phyloP scores from a whole-genome alignment of 257 asterid genomes.

The Solanum phureja region DNA sequence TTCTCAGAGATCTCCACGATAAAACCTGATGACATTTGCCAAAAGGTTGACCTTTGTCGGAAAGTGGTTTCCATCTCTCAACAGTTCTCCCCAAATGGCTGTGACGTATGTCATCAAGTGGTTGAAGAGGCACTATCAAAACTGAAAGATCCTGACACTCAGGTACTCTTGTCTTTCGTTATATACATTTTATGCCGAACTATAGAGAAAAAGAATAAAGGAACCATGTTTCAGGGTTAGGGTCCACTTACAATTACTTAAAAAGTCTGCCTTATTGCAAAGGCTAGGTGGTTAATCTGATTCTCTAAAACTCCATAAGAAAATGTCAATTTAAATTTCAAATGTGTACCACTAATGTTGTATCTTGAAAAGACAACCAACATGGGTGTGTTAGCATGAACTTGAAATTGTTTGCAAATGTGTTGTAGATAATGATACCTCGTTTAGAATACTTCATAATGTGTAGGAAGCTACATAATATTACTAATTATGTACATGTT shows the following conservation, averaged over 20 bases:
- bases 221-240: background rate
- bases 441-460: background rate
- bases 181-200: background rate
- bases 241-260: background rate
- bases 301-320: background rate
- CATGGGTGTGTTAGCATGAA: background rate
- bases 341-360: background rate
- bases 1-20: constrained; percentile 56
- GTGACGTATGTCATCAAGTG: constrained; percentile 63
- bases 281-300: background rate
- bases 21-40: constrained; percentile 52
- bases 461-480: background rate
- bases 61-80: constrained; percentile 24
- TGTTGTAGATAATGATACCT: background rate
- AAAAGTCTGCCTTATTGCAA: background rate
- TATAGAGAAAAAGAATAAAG: background rate
- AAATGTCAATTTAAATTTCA: background rate
- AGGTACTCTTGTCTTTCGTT: constrained; percentile 32
- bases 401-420: background rate
- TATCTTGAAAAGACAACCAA: background rate
- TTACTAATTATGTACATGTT: background rate
- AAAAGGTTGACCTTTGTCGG: constrained; percentile 57
- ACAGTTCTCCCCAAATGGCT: constrained; percentile 38
- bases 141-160: constrained; percentile 84
- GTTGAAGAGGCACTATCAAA: constrained; percentile 62